Percentiles rank a stretch among this genome's conserved stretches.
Evolutionary conservation across 352 stramenopile genomes (phyloP).

Genomic region (Salisapilia sapeloensis): DNA sequence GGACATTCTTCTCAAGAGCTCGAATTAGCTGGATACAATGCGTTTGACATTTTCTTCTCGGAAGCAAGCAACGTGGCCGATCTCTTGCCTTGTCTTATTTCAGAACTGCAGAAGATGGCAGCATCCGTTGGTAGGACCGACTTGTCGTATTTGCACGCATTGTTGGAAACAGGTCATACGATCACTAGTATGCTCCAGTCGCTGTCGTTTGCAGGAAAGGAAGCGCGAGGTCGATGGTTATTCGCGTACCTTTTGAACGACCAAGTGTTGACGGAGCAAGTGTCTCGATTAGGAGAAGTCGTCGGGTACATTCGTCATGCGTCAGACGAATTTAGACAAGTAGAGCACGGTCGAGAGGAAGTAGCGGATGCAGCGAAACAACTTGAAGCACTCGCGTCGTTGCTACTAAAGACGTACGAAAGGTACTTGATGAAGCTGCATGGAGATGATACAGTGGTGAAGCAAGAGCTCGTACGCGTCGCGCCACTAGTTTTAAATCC

Average conservation of each 20-base stretch:
- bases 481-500: conserved; percentile 39
- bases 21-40: conserved; percentile 60
- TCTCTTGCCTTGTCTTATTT: conserved; percentile 32
- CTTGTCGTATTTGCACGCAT: conserved; percentile 28
- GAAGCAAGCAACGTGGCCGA: conserved; percentile 70
- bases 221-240: too few species aligned
- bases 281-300: too few species aligned
- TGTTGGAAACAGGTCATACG: conserved; percentile 46
- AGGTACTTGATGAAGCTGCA: conserved; percentile 19
- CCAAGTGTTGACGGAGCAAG: too few species aligned
- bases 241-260: too few species aligned
- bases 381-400: conserved; percentile 26
- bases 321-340: neutral
- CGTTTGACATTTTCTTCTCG: conserved; percentile 80
- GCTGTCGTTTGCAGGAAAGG: conserved; percentile 7
- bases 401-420: conserved; percentile 35
- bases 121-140: conserved; percentile 43
- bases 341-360: conserved; percentile 10
- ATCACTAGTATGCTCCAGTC: conserved; percentile 53
- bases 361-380: conserved; percentile 49
- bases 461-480: too few species aligned
- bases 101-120: conserved; percentile 31
- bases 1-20: conserved; percentile 70
- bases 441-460: conserved; percentile 22
- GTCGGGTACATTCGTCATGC: neutral